Conservation (phyloP, 2,329 filamentous ascomycete species). For the Juglanconis juglandina region DNA sequence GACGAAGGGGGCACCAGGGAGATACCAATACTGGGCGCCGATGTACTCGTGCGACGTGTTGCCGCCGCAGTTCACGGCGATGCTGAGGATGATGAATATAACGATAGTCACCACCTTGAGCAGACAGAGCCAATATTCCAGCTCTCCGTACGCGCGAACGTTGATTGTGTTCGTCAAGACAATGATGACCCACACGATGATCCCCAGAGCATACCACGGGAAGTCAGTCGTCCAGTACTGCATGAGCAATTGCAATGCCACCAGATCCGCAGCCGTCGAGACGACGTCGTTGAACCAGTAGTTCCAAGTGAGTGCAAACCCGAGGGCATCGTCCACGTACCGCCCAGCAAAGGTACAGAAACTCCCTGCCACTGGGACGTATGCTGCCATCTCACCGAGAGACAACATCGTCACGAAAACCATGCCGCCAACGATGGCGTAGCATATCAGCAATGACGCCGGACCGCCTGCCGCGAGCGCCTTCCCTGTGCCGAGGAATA, state of each 20-base stretch:
- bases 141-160: constrained; percentile 52
- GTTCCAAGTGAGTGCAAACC: constrained; percentile 55
- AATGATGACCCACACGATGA: constrained; percentile 58
- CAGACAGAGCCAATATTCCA: constrained; percentile 56
- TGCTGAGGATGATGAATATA: constrained; percentile 61
- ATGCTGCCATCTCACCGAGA: constrained; percentile 60
- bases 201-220: constrained; percentile 59
- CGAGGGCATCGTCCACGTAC: constrained; percentile 52
- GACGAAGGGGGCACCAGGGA: constrained; percentile 61
- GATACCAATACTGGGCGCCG: constrained; percentile 55
- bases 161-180: constrained; percentile 51
- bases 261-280: constrained; percentile 57
- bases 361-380: constrained; percentile 50
- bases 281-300: constrained; percentile 67
- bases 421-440: constrained; percentile 54
- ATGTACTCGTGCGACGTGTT: constrained; percentile 54
- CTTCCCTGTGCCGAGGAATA: constrained; percentile 61
- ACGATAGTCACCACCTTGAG: constrained; percentile 53
- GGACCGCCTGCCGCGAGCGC: constrained; percentile 58
- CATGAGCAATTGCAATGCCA: constrained; percentile 55
- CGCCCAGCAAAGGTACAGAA: constrained; percentile 54
- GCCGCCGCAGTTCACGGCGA: constrained; percentile 58
- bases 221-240: constrained; percentile 62
- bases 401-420: constrained; percentile 58
- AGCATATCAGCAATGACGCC: constrained; percentile 55